Evolutionary conservation across 2,329 filamentous ascomycete species (phyloP).

Genomic region (Colletotrichum brevisporum): DNA sequence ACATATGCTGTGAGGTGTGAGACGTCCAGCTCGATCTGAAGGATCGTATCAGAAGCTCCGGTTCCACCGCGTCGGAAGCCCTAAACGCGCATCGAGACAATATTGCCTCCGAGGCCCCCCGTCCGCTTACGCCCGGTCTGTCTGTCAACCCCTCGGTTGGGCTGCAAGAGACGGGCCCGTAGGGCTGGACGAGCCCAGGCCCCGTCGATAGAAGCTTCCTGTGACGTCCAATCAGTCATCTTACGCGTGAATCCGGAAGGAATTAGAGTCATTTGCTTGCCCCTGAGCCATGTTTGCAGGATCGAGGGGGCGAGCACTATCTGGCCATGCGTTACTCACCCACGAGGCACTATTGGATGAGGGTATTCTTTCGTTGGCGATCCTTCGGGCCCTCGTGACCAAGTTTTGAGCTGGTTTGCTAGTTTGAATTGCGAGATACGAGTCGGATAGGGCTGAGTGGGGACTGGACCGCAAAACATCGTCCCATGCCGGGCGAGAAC

Average conservation of each 20-base stretch:
- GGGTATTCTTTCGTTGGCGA: not conserved
- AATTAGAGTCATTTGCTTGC: not conserved
- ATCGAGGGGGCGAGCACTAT: not conserved
- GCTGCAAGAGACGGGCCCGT: not conserved
- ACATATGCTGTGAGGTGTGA: not conserved
- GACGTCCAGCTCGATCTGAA: not conserved
- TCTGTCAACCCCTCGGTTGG: not conserved
- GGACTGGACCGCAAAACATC: not conserved
- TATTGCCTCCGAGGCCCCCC: not conserved
- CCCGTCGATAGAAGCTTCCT: not conserved
- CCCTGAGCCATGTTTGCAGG: not conserved
- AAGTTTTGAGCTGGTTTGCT: not conserved
- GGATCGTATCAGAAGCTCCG: not conserved
- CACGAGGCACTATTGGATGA: not conserved
- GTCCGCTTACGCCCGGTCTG: constrained; percentile 11
- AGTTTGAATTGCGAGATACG: not conserved
- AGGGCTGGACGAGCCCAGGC: not conserved
- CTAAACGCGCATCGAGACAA: not conserved
- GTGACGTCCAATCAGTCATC: not conserved
- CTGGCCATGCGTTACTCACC: not conserved
- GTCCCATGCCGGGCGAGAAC: not conserved
- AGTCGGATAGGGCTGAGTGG: not conserved
- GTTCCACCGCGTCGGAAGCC: not conserved
- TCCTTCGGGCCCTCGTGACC: not conserved
- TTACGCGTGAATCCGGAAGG: not conserved